Evolutionary conservation across 345 rosid genomes (phyloP).

Genomic region (Eucalyptus microcorys): DNA sequence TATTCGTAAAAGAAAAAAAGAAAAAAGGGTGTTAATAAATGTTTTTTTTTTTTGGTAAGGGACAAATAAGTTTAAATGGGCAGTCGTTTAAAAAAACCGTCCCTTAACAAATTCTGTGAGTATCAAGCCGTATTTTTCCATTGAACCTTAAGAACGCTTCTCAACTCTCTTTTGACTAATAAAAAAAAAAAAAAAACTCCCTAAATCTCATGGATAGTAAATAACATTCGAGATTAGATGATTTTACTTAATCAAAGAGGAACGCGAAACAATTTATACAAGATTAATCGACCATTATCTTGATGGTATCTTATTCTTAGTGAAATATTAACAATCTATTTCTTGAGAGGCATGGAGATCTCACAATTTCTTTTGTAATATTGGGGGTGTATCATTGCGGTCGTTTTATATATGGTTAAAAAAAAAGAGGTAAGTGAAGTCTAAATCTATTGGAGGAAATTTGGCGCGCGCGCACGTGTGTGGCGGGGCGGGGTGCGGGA

Average conservation of each 20-base stretch:
- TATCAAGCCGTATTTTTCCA: neutral
- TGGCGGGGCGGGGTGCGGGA: too few species aligned
- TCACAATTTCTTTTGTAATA: neutral
- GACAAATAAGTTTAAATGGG: neutral
- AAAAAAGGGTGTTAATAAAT: neutral
- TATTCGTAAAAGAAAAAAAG: neutral
- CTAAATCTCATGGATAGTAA: neutral
- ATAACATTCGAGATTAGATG: neutral
- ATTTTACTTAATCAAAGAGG: neutral
- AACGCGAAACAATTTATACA: neutral
- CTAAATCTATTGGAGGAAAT: neutral
- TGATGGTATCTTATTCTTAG: rapidly evolving
- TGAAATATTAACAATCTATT: neutral
- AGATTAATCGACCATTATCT: neutral
- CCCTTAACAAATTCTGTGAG: rapidly evolving
- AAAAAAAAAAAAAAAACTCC: neutral
- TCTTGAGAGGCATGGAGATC: neutral
- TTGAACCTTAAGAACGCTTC: neutral
- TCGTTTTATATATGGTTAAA: neutral
- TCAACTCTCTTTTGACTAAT: neutral
- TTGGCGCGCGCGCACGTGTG: too few species aligned
- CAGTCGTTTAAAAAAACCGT: neutral
- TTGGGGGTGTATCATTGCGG: neutral
- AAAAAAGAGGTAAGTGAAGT: neutral
- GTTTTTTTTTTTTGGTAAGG: rapidly evolving